Percentiles rank a stretch among this genome's conserved stretches.
phyloP scores from a whole-genome alignment of 1,284 basidiomycete genomes.

The Irpex sp. region DNA sequence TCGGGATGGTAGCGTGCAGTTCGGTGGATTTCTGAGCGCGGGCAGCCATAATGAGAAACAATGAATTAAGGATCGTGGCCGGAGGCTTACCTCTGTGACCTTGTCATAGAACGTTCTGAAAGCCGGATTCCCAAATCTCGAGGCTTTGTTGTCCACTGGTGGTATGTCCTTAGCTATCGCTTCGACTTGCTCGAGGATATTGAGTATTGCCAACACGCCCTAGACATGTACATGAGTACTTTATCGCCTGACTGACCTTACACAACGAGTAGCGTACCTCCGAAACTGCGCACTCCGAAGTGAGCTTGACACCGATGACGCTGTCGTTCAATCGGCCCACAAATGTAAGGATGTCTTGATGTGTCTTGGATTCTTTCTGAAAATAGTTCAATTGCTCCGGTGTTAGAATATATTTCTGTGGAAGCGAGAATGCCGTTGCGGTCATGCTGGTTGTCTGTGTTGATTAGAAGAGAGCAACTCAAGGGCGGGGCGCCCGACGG shows the following conservation, averaged over 20 bases:
- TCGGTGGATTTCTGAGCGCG: slow-evolving; percentile 37
- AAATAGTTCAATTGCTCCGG: slow-evolving; percentile 83
- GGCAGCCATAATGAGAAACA: background rate
- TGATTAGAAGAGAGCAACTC: slow-evolving; percentile 17
- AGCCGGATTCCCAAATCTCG: slow-evolving; percentile 96
- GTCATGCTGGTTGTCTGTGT: slow-evolving; percentile 26
- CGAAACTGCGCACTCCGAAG: slow-evolving; percentile 45
- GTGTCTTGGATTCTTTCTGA: slow-evolving; percentile 63
- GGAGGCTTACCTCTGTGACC: slow-evolving; percentile 58
- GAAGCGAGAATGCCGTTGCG: slow-evolving; percentile 21
- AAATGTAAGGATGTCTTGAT: slow-evolving; percentile 69
- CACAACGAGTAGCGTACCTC: slow-evolving; percentile 34
- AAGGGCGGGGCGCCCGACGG: background rate
- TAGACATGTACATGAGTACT: slow-evolving; percentile 27
- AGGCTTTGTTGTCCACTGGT: slow-evolving; percentile 86
- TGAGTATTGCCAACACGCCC: slow-evolving; percentile 62
- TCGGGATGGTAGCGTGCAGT: slow-evolving; percentile 57
- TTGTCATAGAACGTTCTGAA: slow-evolving; percentile 91
- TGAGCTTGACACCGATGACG: slow-evolving; percentile 77
- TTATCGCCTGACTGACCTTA: slow-evolving; percentile 3
- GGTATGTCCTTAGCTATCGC: slow-evolving; percentile 69
- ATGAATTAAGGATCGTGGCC: background rate
- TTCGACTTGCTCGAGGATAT: slow-evolving; percentile 68
- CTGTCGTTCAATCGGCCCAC: slow-evolving; percentile 77
- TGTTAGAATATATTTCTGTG: slow-evolving; percentile 78